Conservation (phyloP, 2,329 filamentous ascomycete species). For the Venturia aucupariae region DNA sequence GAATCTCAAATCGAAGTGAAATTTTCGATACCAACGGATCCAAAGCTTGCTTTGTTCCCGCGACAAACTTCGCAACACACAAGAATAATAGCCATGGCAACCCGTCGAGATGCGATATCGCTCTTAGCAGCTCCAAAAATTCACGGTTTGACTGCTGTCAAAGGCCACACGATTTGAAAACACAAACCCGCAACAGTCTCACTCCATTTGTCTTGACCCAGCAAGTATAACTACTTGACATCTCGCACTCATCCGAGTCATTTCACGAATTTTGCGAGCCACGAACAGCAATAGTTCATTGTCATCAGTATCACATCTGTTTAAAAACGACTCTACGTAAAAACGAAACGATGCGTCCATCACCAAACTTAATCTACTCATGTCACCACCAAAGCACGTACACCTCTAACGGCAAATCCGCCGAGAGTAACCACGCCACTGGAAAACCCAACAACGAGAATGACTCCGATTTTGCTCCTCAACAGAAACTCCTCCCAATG, state of each 20-base stretch:
- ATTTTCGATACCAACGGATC: background rate
- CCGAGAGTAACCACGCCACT: too few species aligned
- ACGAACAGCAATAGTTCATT: too few species aligned
- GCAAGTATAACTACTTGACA: background rate
- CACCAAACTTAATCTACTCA: background rate
- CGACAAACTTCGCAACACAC: background rate
- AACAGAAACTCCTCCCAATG: background rate
- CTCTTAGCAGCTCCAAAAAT: background rate
- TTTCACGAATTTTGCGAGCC: too few species aligned
- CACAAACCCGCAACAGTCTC: background rate
- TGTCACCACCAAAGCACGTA: background rate
- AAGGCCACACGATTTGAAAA: background rate
- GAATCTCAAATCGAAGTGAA: too few species aligned
- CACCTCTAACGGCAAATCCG: background rate
- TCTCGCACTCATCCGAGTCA: background rate
- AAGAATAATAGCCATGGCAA: background rate
- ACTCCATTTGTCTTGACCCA: background rate
- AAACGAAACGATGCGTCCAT: background rate
- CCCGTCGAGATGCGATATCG: background rate
- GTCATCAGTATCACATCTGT: too few species aligned
- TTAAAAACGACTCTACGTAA: too few species aligned
- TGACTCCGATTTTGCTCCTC: background rate
- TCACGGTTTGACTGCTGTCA: background rate
- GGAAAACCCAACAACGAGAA: background rate
- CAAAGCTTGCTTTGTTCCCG: background rate